Evolutionary conservation across 495 filamentous ascomycete genomes (phyloP).

Genomic region (Massariosphaeria phaeospora): DNA sequence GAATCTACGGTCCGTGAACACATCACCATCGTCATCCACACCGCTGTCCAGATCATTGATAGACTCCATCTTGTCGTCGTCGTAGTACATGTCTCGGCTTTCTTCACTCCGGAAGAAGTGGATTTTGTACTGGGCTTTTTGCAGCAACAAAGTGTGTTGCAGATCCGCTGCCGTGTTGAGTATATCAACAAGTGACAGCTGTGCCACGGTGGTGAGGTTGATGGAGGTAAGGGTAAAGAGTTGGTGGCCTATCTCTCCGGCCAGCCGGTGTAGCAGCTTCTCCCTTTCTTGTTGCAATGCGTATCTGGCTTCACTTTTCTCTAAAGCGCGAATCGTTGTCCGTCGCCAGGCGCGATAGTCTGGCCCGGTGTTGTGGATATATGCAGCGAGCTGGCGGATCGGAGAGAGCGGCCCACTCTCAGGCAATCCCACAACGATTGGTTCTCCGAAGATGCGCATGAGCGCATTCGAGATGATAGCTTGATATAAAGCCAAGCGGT

Average conservation of each 20-base stretch:
- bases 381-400: conserved; percentile 9
- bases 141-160: conserved; percentile 19
- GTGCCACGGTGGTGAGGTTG: conserved; percentile 1
- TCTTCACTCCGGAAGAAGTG: conserved; percentile 9
- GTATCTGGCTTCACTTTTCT: conserved; percentile 12
- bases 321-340: conserved; percentile 15
- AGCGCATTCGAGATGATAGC: conserved; percentile 30
- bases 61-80: conserved; percentile 19
- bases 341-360: conserved; percentile 27
- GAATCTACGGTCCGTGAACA: conserved; percentile 11
- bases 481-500: conserved; percentile 36
- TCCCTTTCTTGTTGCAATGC: conserved; percentile 9
- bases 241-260: conserved; percentile 1
- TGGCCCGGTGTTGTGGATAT: conserved; percentile 16
- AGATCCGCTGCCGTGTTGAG: conserved; percentile 20
- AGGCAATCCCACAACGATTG: conserved; percentile 32
- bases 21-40: conserved; percentile 26
- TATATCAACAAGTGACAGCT: conserved; percentile 13
- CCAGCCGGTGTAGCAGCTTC: conserved; percentile 12
- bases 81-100: conserved; percentile 4
- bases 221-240: conserved; percentile 16
- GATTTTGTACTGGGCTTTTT: conserved; percentile 25
- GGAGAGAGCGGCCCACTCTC: conserved; percentile 21
- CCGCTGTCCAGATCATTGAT: conserved; percentile 24
- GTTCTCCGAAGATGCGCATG: conserved; percentile 37